These are phyloP conservation scores for Diaporthe sp. DNA, from an alignment of 2,329 filamentous ascomycete genomes.

Conservation along the genomic window DNA sequence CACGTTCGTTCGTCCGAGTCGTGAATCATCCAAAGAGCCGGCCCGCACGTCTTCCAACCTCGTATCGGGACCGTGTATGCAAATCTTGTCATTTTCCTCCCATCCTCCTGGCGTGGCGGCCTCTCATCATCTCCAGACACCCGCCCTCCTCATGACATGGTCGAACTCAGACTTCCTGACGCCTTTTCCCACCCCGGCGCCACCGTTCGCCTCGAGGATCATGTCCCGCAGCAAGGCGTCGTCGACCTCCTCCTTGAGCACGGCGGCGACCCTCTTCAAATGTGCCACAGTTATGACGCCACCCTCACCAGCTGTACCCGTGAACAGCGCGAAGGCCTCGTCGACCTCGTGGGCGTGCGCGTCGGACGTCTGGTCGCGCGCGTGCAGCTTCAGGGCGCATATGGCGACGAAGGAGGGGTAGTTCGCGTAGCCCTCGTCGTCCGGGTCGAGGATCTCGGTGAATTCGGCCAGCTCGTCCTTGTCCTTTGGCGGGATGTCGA, in stretches of 20 bases:
- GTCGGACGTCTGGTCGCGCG: conserved; percentile 65
- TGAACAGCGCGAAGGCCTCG: conserved; percentile 87
- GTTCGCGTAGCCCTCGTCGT: conserved; percentile 80
- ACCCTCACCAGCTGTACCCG: conserved; percentile 55
- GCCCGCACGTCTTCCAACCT: background rate
- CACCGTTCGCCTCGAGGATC: conserved; percentile 94
- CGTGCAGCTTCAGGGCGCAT: conserved; percentile 87
- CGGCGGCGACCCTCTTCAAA: conserved; percentile 82
- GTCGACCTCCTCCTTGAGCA: conserved; percentile 86
- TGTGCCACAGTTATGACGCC: conserved; percentile 83
- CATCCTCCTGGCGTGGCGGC: background rate
- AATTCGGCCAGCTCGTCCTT: conserved; percentile 81
- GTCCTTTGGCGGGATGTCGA: conserved; percentile 78
- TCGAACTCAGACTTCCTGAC: conserved; percentile 87
- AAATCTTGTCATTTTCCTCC: background rate
- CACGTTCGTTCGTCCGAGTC: background rate
- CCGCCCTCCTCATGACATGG: conserved; percentile 86
- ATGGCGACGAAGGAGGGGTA: conserved; percentile 90
- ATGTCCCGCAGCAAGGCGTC: conserved; percentile 92
- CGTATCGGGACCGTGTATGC: background rate
- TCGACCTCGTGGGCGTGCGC: conserved; percentile 78
- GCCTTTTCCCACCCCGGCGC: conserved; percentile 77
- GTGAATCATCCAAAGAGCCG: background rate
- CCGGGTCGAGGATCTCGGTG: conserved; percentile 85
- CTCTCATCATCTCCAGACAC: conserved; percentile 82